Evolutionary conservation across 2,329 filamentous ascomycete species (phyloP).

Genomic region (Stachybotrys chartarum): DNA sequence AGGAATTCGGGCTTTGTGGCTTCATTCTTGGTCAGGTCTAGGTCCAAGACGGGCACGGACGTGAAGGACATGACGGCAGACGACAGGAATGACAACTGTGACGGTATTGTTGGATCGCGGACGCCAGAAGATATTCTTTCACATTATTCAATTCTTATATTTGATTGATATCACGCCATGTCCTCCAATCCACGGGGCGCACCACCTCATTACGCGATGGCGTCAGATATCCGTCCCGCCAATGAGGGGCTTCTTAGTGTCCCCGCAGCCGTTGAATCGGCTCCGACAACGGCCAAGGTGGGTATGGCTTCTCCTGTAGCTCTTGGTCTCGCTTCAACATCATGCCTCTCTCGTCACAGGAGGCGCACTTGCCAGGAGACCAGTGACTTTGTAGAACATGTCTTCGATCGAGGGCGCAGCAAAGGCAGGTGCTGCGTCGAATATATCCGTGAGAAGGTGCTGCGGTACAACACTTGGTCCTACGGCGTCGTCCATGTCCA

Average conservation of each 20-base stretch:
- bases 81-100: neutral
- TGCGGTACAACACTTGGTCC: constrained; percentile 57
- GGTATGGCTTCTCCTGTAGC: constrained; percentile 4
- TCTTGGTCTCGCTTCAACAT: constrained; percentile 6
- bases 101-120: constrained; percentile 6
- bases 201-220: constrained; percentile 20
- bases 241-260: neutral
- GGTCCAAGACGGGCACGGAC: constrained; percentile 69
- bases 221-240: constrained; percentile 6
- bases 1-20: constrained; percentile 68
- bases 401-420: constrained; percentile 67
- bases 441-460: constrained; percentile 62
- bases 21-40: constrained; percentile 56
- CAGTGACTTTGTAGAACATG: constrained; percentile 67
- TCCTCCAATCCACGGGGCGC: constrained; percentile 5
- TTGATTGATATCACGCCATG: neutral
- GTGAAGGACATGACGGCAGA: constrained; percentile 56
- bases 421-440: constrained; percentile 62
- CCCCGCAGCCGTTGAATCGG: constrained; percentile 6
- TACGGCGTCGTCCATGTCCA: constrained; percentile 40
- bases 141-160: neutral
- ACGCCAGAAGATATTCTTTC: neutral
- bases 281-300: constrained; percentile 6
- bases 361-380: constrained; percentile 49
- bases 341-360: constrained; percentile 15